Evolutionary conservation across 2,329 filamentous ascomycete genomes (phyloP), one percentile per base, ranked within the genome.

Genomic region (Ilyonectria robusta): DNA sequence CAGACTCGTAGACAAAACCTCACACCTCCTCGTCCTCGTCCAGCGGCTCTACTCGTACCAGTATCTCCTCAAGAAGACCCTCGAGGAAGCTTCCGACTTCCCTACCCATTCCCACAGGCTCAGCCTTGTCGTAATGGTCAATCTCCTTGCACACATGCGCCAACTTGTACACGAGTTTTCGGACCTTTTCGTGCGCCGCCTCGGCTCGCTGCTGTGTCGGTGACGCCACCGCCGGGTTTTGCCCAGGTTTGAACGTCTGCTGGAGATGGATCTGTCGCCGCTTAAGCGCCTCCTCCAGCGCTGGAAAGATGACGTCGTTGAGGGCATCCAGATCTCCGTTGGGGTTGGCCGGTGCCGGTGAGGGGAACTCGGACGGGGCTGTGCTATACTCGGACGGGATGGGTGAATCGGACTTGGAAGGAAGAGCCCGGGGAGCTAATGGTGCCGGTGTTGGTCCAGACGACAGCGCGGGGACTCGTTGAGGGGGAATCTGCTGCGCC

Each of bases 41-140:
- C 68, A 94, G 86, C 4, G 95, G 93, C 83, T 98, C 95, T 15
- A 98, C 94, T 62, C 96, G 85, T 40, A 98, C 94, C 23, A 99
- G 84, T 26, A 99, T 92, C 84, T 99, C 96, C 80, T 99, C 96
- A 37, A 99, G 83, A 69, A 98, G 89, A 0, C 95, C 95, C 80
- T 99, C 96, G 8, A 98, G 82, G 73, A 98, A 97, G 1, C 93
- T 94, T 50, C 91, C 91, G 2, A 97, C 94, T 29, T 95, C 95
- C 50, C 94, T 91, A 0, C 94, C 95, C 95, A 98, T 98, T 1
- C 94, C 94, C 11, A 98, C 94, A 6, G 94, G 94, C 73, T 94
- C 93, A 48, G 91, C 89, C 78, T 92, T 92, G 81, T 99, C 96
- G 81, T 91, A 93, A 70, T 92, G 88, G 80, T 99, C 95, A 76